Evolutionary conservation across 2,329 filamentous ascomycete species (phyloP).

Genomic region (Shiraia bambusicola): DNA sequence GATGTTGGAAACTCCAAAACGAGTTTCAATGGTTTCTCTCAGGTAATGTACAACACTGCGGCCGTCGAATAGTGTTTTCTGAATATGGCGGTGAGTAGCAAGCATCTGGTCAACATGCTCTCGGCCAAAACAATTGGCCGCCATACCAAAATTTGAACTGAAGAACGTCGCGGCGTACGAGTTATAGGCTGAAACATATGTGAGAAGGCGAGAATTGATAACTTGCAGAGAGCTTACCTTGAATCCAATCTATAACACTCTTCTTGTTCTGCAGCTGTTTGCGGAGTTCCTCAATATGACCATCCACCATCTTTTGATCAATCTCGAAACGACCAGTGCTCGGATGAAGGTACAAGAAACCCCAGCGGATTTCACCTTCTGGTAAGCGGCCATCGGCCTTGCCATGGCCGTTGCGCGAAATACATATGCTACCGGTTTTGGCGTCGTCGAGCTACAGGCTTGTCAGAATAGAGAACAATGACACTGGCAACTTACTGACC

Average conservation of each 20-base stretch:
- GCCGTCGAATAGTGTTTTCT: slow-evolving; percentile 50
- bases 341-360: slow-evolving; percentile 32
- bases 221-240: slow-evolving; percentile 11
- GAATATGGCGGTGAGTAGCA: slow-evolving; percentile 52
- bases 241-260: slow-evolving; percentile 38
- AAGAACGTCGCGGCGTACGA: slow-evolving; percentile 57
- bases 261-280: slow-evolving; percentile 34
- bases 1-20: slow-evolving; percentile 53
- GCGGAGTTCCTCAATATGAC: slow-evolving; percentile 32
- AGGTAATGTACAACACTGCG: slow-evolving; percentile 37
- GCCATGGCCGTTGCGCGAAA: slow-evolving; percentile 17
- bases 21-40: slow-evolving; percentile 53
- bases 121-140: slow-evolving; percentile 56
- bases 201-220: not conserved
- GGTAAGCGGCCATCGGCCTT: slow-evolving; percentile 28
- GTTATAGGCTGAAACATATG: slow-evolving; percentile 49
- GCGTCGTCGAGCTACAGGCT: slow-evolving; percentile 39
- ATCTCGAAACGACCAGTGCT: slow-evolving; percentile 35
- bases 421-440: slow-evolving; percentile 47
- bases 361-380: slow-evolving; percentile 35
- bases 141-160: slow-evolving; percentile 54
- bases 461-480: slow-evolving; percentile 2
- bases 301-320: slow-evolving; percentile 36
- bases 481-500: slow-evolving; percentile 7
- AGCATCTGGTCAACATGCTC: slow-evolving; percentile 57